Conservation (phyloP, 495 filamentous ascomycete species). For the Opeltia flavorubescens region DNA sequence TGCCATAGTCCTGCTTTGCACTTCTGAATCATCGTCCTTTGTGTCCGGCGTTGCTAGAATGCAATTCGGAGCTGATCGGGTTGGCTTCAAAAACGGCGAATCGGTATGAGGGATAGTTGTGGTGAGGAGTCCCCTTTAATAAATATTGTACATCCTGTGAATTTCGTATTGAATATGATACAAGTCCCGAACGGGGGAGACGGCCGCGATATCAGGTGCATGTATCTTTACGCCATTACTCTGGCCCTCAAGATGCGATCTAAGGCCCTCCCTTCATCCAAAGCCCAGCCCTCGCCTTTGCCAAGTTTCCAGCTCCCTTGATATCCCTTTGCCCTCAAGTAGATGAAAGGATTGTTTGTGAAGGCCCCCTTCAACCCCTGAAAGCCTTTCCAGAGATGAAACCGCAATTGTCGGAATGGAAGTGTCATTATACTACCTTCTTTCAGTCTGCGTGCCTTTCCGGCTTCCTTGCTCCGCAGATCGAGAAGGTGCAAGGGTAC, state of each 20-base stretch:
- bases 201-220: too few relatives aligned
- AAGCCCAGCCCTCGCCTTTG: conserved; percentile 10
- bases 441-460: conserved; percentile 5
- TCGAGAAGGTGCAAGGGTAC: neutral
- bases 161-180: neutral
- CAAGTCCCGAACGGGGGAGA: too few relatives aligned
- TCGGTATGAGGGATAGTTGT: too few relatives aligned
- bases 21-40: too few relatives aligned
- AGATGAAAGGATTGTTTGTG: conserved; percentile 32
- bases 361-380: conserved; percentile 28
- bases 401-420: conserved; percentile 24
- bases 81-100: too few relatives aligned
- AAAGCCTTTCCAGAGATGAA: conserved; percentile 24
- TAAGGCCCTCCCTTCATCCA: conserved; percentile 14
- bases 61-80: neutral
- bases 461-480: conserved; percentile 1
- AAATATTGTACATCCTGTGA: neutral
- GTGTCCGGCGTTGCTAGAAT: too few relatives aligned
- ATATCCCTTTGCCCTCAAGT: conserved; percentile 29
- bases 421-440: conserved; percentile 23
- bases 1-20: too few relatives aligned
- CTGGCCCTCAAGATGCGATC: conserved; percentile 13
- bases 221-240: neutral
- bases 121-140: too few relatives aligned
- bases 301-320: conserved; percentile 14